Conservation (phyloP, 2,329 filamentous ascomycete genomes). For the Blastomyces percursus region DNA sequence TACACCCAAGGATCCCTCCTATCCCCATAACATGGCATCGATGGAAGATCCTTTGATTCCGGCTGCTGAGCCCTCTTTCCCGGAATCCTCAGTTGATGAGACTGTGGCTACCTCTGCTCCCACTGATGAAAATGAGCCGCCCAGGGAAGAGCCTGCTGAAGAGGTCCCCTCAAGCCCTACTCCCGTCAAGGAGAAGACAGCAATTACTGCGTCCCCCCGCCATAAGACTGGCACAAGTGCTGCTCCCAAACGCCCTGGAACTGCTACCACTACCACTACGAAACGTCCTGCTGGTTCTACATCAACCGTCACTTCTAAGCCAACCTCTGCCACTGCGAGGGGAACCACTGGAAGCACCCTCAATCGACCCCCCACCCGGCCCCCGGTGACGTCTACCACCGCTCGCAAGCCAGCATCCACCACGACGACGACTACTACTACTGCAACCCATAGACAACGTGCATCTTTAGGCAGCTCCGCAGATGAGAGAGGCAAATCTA, state of each 20-base stretch:
- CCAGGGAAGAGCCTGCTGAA: not conserved
- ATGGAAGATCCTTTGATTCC: slow-evolving; percentile 24
- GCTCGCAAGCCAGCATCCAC: slow-evolving; percentile 19
- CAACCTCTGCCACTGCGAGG: slow-evolving; percentile 20
- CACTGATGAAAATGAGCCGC: slow-evolving; percentile 14
- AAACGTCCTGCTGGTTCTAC: slow-evolving; percentile 24
- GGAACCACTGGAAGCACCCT: slow-evolving; percentile 29
- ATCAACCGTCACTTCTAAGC: slow-evolving; percentile 20
- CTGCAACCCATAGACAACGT: slow-evolving; percentile 31
- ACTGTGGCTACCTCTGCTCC: slow-evolving; percentile 16
- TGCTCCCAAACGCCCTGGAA: slow-evolving; percentile 25
- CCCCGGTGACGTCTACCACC: slow-evolving; percentile 23
- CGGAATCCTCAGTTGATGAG: slow-evolving; percentile 8
- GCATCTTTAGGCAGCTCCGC: slow-evolving; percentile 35
- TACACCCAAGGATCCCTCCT: not conserved
- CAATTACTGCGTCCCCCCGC: slow-evolving; percentile 24
- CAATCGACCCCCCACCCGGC: slow-evolving; percentile 37
- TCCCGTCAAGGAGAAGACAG: slow-evolving; percentile 24
- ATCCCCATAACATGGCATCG: slow-evolving; percentile 22
- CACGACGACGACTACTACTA: slow-evolving; percentile 27
- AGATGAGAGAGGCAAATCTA: slow-evolving; percentile 32
- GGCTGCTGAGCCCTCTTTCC: slow-evolving; percentile 8
- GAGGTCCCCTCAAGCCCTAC: slow-evolving; percentile 26
- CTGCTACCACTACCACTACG: slow-evolving; percentile 22
- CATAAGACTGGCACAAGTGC: slow-evolving; percentile 23